Evolutionary conservation across 768 basidiomycete species (phyloP).

Genomic region (Leccinum variicolor): DNA sequence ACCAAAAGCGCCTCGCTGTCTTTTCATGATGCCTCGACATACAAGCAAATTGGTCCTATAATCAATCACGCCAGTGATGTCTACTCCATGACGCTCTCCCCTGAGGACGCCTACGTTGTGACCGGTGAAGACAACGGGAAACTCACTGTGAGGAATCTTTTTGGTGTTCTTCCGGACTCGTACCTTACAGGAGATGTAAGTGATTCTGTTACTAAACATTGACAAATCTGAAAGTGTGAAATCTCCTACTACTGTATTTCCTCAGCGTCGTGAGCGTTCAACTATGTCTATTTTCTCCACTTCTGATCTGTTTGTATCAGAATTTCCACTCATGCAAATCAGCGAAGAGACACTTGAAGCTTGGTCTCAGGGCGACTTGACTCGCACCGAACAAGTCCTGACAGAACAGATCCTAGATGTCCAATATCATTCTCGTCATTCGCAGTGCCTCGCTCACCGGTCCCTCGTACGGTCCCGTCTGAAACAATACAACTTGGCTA

Average conservation of each 20-base stretch:
- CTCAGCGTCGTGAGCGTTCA: not conserved
- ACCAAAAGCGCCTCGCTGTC: not conserved
- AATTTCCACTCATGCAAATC: not conserved
- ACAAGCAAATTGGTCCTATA: not conserved
- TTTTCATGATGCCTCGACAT: not conserved
- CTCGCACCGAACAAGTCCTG: too few relatives aligned
- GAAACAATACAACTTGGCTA: too few relatives aligned
- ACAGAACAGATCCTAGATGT: too few relatives aligned
- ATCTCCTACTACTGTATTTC: too few relatives aligned
- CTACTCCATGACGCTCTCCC: not conserved
- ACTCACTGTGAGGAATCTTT: not conserved
- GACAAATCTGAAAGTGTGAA: not conserved
- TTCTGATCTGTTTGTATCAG: not conserved
- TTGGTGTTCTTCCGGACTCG: not conserved
- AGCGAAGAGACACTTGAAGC: not conserved
- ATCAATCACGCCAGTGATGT: not conserved
- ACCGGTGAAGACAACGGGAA: not conserved
- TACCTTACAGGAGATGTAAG: conserved; percentile 1
- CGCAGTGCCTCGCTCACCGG: too few relatives aligned
- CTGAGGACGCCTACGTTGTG: not conserved
- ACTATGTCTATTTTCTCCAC: fast-evolving
- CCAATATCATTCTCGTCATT: too few relatives aligned
- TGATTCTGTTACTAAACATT: fast-evolving
- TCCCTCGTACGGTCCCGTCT: too few relatives aligned
- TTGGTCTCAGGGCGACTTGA: too few relatives aligned